These are phyloP conservation scores for Backusella parvicylindrica DNA, from an alignment of 192 early-diverging fungal genomes.

Conservation along the genomic window DNA sequence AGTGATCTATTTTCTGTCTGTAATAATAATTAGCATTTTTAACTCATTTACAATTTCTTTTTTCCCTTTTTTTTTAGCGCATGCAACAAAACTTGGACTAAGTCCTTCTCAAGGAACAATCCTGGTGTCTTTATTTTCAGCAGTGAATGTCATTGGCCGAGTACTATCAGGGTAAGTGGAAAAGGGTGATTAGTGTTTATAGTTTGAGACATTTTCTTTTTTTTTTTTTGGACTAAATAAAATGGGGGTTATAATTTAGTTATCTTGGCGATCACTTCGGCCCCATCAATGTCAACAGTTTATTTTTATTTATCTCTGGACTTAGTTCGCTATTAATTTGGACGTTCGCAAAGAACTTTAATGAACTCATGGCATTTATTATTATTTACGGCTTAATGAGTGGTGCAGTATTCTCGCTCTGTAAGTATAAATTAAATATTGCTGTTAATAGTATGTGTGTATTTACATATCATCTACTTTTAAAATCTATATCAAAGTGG, in stretches of 20 bases:
- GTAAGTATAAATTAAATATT: background rate
- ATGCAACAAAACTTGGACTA: slow-evolving; percentile 23
- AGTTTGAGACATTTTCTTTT: background rate
- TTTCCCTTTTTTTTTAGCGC: slow-evolving; percentile 4
- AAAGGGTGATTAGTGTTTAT: background rate
- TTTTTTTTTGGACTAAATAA: background rate
- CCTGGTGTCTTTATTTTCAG: slow-evolving; percentile 12
- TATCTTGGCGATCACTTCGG: slow-evolving; percentile 24
- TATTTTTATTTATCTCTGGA: slow-evolving; percentile 23
- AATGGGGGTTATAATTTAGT: background rate
- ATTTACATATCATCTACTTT: too few species aligned
- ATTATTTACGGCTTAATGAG: slow-evolving; percentile 30
- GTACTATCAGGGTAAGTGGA: slow-evolving; percentile 10
- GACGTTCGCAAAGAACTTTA: slow-evolving; percentile 25
- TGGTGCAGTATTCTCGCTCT: slow-evolving; percentile 26
- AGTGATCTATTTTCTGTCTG: background rate
- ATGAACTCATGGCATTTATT: slow-evolving; percentile 24
- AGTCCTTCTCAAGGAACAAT: slow-evolving; percentile 17
- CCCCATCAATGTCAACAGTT: slow-evolving; percentile 22
- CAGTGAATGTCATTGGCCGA: slow-evolving; percentile 23
- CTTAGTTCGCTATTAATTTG: slow-evolving; percentile 24
- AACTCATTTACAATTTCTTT: too few species aligned
- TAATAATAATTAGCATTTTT: too few species aligned
- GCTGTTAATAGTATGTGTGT: too few species aligned
- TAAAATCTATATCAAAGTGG: background rate